These are phyloP conservation scores for Leccinum longicurvipes DNA, from an alignment of 768 basidiomycete species.

Conservation along the genomic window DNA sequence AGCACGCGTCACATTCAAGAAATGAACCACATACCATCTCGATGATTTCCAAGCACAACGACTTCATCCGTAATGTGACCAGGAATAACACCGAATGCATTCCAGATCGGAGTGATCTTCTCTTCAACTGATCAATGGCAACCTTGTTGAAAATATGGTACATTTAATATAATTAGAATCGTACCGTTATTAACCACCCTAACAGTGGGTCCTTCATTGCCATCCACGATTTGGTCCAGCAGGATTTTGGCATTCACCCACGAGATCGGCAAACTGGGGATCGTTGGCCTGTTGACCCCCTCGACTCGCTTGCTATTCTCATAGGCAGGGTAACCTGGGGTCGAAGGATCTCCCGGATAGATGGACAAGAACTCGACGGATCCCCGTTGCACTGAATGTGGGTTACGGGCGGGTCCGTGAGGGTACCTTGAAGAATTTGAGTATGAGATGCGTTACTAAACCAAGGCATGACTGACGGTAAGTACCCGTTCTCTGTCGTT, in stretches of 20 bases:
- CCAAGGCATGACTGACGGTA: constrained; percentile 27
- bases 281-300: constrained; percentile 61
- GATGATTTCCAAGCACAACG: constrained; percentile 83
- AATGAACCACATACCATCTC: constrained; percentile 60
- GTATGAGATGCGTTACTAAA: too few relatives aligned
- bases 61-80: constrained; percentile 83
- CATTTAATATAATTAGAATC: not conserved
- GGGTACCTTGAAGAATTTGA: constrained; percentile 37
- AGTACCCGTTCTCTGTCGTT: constrained; percentile 72
- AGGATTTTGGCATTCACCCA: constrained; percentile 79
- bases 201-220: constrained; percentile 37
- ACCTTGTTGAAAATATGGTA: too few relatives aligned
- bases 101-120: constrained; percentile 89
- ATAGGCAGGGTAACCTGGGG: constrained; percentile 87
- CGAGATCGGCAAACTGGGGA: constrained; percentile 86
- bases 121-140: constrained; percentile 53
- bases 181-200: constrained; percentile 56
- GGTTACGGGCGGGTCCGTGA: constrained; percentile 83
- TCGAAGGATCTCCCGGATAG: constrained; percentile 79
- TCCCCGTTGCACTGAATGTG: constrained; percentile 80
- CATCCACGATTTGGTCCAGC: constrained; percentile 43
- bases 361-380: constrained; percentile 69
- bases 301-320: constrained; percentile 66
- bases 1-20: too few relatives aligned
- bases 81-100: constrained; percentile 82